Evolutionary conservation across 805 yeast genomes (phyloP).

Genomic region (Zygosaccharomyces gambellarensis): DNA sequence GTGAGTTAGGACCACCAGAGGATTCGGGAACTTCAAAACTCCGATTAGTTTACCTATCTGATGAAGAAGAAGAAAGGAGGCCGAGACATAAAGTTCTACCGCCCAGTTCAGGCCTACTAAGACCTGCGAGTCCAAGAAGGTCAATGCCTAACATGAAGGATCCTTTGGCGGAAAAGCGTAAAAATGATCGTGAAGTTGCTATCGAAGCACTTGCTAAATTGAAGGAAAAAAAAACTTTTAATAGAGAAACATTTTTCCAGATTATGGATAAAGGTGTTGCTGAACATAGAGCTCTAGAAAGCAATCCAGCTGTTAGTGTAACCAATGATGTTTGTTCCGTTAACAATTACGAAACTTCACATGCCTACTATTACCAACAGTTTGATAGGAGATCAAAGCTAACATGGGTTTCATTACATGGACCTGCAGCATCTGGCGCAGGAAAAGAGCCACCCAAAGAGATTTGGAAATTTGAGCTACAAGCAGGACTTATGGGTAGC

Average conservation of each 20-base stretch:
- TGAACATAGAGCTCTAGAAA: slow-evolving; percentile 18
- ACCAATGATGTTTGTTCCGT: slow-evolving; percentile 31
- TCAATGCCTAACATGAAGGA: slow-evolving; percentile 4
- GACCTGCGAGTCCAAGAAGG: slow-evolving; percentile 5
- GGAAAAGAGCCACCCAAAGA: slow-evolving; percentile 5
- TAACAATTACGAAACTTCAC: slow-evolving; percentile 25
- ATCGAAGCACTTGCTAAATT: slow-evolving; percentile 12
- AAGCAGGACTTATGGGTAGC: slow-evolving; percentile 8
- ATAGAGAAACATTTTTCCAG: slow-evolving; percentile 10
- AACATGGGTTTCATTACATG: slow-evolving; percentile 12
- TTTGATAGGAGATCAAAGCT: slow-evolving; percentile 22
- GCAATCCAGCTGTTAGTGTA: slow-evolving; percentile 18
- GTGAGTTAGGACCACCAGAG: slow-evolving; percentile 2
- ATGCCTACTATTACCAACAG: slow-evolving; percentile 24
- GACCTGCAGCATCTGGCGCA: not conserved
- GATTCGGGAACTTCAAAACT: slow-evolving; percentile 3
- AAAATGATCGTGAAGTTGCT: slow-evolving; percentile 17
- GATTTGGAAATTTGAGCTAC: slow-evolving; percentile 16
- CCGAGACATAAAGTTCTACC: not conserved
- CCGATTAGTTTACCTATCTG: slow-evolving; percentile 1
- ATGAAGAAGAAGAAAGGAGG: not conserved
- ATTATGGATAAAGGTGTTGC: slow-evolving; percentile 23
- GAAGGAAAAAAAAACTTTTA: slow-evolving; percentile 5
- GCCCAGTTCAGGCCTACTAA: slow-evolving; percentile 1
- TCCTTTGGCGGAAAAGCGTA: slow-evolving; percentile 17